phyloP scores from a whole-genome alignment of 805 yeast species.

The Lipomyces mesembrius region DNA sequence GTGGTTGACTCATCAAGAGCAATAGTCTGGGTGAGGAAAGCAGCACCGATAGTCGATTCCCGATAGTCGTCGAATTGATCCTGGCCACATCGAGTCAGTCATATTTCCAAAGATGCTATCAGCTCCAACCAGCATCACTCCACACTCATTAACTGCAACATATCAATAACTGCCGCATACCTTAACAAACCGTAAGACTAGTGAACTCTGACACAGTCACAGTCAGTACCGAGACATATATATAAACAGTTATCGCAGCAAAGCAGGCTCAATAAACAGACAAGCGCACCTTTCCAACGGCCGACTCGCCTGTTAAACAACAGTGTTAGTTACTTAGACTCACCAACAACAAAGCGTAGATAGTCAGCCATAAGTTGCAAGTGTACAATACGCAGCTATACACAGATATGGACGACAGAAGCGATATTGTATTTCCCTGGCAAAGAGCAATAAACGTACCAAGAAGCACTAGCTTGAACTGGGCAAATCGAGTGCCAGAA shows the following conservation, averaged over 20 bases:
- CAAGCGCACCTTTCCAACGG: slow-evolving; percentile 67
- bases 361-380: neutral
- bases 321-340: slow-evolving; percentile 12
- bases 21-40: slow-evolving; percentile 84
- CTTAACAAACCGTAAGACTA: slow-evolving; percentile 78
- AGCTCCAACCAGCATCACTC: neutral
- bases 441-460: slow-evolving; percentile 48
- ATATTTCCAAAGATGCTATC: neutral
- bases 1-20: slow-evolving; percentile 52
- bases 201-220: slow-evolving; percentile 60
- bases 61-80: slow-evolving; percentile 72
- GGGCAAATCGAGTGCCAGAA: slow-evolving; percentile 50
- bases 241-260: neutral
- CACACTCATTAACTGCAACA: neutral
- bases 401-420: neutral
- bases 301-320: slow-evolving; percentile 59
- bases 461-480: slow-evolving; percentile 70
- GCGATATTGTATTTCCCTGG: neutral
- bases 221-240: slow-evolving; percentile 11
- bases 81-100: slow-evolving; percentile 13
- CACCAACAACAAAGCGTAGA: neutral
- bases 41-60: slow-evolving; percentile 98
- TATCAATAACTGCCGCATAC: slow-evolving; percentile 22
- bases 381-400: neutral
- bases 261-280: neutral